Conservation (phyloP, 2,329 filamentous ascomycete genomes). For the Alternaria viburni region DNA sequence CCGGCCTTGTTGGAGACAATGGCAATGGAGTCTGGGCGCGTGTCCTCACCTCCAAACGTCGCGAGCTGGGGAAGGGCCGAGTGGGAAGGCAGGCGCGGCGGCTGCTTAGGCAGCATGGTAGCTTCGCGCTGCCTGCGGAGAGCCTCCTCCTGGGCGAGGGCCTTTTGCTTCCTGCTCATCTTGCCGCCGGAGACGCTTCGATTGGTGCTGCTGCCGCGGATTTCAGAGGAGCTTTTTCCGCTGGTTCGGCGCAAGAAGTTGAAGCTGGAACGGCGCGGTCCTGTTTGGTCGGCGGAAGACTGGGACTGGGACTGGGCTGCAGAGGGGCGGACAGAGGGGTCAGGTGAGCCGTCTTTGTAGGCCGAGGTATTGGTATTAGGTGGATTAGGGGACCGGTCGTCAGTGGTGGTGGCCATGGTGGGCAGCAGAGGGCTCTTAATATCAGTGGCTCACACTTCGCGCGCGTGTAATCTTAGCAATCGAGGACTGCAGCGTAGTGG, state of each 20-base stretch:
- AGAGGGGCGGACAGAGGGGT: slow-evolving; percentile 26
- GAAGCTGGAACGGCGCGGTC: slow-evolving; percentile 41
- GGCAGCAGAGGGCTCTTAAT: slow-evolving; percentile 33
- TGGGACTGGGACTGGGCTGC: slow-evolving; percentile 20
- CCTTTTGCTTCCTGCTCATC: slow-evolving; percentile 65
- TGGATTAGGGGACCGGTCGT: slow-evolving; percentile 21
- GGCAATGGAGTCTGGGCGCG: slow-evolving; percentile 66
- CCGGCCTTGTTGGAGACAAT: slow-evolving; percentile 65
- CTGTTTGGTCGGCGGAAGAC: slow-evolving; percentile 23
- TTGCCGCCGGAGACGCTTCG: slow-evolving; percentile 44
- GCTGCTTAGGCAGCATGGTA: slow-evolving; percentile 62
- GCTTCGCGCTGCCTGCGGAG: slow-evolving; percentile 63
- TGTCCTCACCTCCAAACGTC: slow-evolving; percentile 68
- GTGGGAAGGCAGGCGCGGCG: slow-evolving; percentile 63
- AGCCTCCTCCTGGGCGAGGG: slow-evolving; percentile 58
- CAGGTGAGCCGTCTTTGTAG: slow-evolving; percentile 37
- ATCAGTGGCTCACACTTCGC: slow-evolving; percentile 19
- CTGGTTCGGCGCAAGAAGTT: slow-evolving; percentile 47
- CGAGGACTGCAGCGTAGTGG: slow-evolving; percentile 26
- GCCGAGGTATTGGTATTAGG: slow-evolving; percentile 11
- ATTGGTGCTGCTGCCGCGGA: slow-evolving; percentile 20
- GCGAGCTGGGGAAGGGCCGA: slow-evolving; percentile 58
- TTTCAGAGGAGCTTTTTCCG: slow-evolving; percentile 31
- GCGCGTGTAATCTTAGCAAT: slow-evolving; percentile 35
- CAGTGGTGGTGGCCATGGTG: slow-evolving; percentile 36